A percentile compares a stretch with the other conserved stretches of the same genome.
These are phyloP conservation scores for Iberis amara DNA, from an alignment of 441 rosid species.

Conservation along the genomic window DNA sequence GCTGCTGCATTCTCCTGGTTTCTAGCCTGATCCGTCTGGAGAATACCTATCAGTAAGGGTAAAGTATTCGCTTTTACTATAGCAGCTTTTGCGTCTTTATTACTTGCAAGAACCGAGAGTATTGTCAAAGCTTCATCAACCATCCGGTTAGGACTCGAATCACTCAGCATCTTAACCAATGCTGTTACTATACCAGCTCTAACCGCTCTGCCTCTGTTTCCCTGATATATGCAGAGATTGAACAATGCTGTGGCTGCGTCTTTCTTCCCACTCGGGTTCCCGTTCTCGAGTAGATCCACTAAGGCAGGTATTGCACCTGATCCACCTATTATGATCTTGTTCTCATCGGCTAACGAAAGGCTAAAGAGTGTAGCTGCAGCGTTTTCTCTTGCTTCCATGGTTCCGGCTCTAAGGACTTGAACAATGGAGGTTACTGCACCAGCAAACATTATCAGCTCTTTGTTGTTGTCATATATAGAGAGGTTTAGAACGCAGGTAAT, in stretches of 20 bases:
- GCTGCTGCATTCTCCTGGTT: slow-evolving; percentile 75
- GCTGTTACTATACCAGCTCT: slow-evolving; percentile 71
- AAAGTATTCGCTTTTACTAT: slow-evolving; percentile 60
- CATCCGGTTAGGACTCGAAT: slow-evolving; percentile 40
- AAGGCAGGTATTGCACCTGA: slow-evolving; percentile 82
- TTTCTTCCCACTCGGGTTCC: slow-evolving; percentile 76
- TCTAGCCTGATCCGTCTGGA: slow-evolving; percentile 56
- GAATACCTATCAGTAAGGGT: slow-evolving; percentile 53
- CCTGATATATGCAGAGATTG: slow-evolving; percentile 73
- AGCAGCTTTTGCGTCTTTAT: slow-evolving; percentile 69
- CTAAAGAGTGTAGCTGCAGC: slow-evolving; percentile 90
- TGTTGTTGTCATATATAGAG: slow-evolving; percentile 73
- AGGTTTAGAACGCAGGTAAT: slow-evolving; percentile 86
- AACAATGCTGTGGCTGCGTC: slow-evolving; percentile 89
- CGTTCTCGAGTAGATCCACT: slow-evolving; percentile 59
- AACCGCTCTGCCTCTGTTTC: slow-evolving; percentile 80
- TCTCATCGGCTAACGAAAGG: slow-evolving; percentile 77
- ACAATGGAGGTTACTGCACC: slow-evolving; percentile 81
- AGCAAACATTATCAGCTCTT: slow-evolving; percentile 76
- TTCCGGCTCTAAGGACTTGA: slow-evolving; percentile 79
- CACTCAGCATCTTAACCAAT: slow-evolving; percentile 58
- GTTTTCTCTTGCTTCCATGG: slow-evolving; percentile 76
- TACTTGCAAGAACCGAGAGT: slow-evolving; percentile 64
- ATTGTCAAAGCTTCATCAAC: slow-evolving; percentile 74
- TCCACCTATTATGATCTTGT: slow-evolving; percentile 86